Base-by-base conservation (phyloP, 371 early-diverging fungal genomes). In the Lichtheimia corymbifera region DNA sequence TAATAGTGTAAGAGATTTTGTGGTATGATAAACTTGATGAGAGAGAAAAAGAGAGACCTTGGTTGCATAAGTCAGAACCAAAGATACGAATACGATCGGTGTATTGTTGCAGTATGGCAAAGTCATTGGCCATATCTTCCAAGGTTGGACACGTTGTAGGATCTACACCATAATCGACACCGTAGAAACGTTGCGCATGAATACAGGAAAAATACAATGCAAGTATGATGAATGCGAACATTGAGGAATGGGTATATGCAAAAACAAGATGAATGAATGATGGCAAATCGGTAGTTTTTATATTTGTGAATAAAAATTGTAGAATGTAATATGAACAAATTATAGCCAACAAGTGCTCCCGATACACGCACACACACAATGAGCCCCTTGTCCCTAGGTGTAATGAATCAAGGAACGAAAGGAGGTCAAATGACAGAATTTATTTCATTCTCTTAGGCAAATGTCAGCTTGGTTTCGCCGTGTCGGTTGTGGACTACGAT, bases 91-190 rank as follows among this genome's bases (percentile, higher is more conserved):
- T 69, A 30, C 77, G 72, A 43, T 79, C 72, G 35, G 83, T 83
- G 64, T 80, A 82, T 30, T 65, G 42, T 49, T 75, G 61, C 14
- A 87, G 61, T 7, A 68, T 67, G 12, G 55, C 53, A 50, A 86
- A 79, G 61, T 87, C 83, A 20, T 60, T 58, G 28, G 71, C 74
- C 52, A 82, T 69, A 4, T 73, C 52, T 15, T 83, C 76, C 5
- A 80, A 67, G 0, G 70, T 70, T 11, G 85, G 86, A 62, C 88
- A 87, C 1, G 68, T 70, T 20, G 66, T 65, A 53, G 66, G 72
- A 63, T 83, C 69, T 44, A 84, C 71, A 52, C 85, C 86, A 62
- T 84, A 87, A 50, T 81, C 74, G 7, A 87, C 42, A 0, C 80
- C 88, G 56, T 79, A 74, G 54, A 87, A 35, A 76, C 20, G 50